These are phyloP conservation scores for Aspergillus panamensis DNA, from an alignment of 495 filamentous ascomycete species.

Conservation along the genomic window DNA sequence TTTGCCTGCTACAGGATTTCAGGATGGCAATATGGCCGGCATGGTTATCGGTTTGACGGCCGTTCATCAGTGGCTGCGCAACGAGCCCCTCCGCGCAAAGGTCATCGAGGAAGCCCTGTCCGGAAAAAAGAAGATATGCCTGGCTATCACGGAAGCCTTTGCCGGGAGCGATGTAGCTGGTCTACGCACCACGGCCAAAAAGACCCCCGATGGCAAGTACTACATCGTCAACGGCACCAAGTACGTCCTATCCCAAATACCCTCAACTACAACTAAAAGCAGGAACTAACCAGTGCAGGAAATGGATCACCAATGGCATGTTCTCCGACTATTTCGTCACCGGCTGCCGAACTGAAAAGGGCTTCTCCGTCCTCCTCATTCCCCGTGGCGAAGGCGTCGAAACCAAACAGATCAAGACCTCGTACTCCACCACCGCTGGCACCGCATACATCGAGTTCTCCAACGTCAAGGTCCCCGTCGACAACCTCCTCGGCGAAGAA, in stretches of 20 bases:
- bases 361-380: conserved; percentile 74
- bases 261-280: not conserved
- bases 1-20: conserved; percentile 38
- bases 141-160: conserved; percentile 88
- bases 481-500: conserved; percentile 77
- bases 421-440: conserved; percentile 74
- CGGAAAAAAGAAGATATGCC: conserved; percentile 81
- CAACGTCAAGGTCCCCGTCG: conserved; percentile 79
- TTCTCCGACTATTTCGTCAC: conserved; percentile 82
- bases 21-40: conserved; percentile 64
- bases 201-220: conserved; percentile 78
- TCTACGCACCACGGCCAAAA: conserved; percentile 73
- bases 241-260: conserved; percentile 17
- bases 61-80: conserved; percentile 72
- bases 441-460: conserved; percentile 82
- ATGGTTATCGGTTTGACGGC: conserved; percentile 83
- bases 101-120: conserved; percentile 69
- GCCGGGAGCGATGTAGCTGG: conserved; percentile 84
- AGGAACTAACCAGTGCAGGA: conserved; percentile 35
- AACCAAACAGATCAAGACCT: conserved; percentile 80
- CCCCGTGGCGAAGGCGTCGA: conserved; percentile 65
- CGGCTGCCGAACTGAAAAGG: conserved; percentile 78
- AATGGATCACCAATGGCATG: conserved; percentile 91
- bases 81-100: conserved; percentile 60
- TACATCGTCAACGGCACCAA: conserved; percentile 88